Percentiles rank a stretch among this genome's conserved stretches.
Conservation (phyloP, 2,329 filamentous ascomycete species). For the Keithomyces neogunnii region DNA sequence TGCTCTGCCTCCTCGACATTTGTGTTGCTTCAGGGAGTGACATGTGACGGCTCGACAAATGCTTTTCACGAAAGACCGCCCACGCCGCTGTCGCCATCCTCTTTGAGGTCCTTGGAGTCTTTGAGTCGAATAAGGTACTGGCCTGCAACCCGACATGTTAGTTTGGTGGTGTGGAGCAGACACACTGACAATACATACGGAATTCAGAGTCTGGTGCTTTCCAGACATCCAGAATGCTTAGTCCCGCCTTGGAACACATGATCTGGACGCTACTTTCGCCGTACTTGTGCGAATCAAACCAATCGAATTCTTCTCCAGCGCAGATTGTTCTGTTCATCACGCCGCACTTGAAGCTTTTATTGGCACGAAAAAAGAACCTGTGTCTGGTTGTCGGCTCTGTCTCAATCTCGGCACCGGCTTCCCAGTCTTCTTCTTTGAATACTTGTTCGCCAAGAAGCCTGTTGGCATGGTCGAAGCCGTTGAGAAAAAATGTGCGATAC, state of each 20-base stretch:
- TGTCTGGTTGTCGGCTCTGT: conserved; percentile 27
- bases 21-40: background rate
- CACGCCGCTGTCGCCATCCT: conserved; percentile 30
- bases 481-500: conserved; percentile 28
- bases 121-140: conserved; percentile 29
- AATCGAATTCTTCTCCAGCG: conserved; percentile 28
- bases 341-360: conserved; percentile 20
- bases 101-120: conserved; percentile 18
- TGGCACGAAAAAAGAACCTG: conserved; percentile 30
- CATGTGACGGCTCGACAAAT: background rate
- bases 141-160: conserved; percentile 16
- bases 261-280: conserved; percentile 24
- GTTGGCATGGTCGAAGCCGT: conserved; percentile 31
- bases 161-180: conserved; percentile 5
- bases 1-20: background rate
- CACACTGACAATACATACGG: conserved; percentile 19
- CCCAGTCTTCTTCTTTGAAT: conserved; percentile 30
- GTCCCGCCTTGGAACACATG: conserved; percentile 30
- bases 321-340: conserved; percentile 17
- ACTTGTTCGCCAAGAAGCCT: conserved; percentile 22
- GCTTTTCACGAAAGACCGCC: conserved; percentile 16
- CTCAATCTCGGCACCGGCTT: conserved; percentile 27
- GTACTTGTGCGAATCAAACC: conserved; percentile 37
- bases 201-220: conserved; percentile 29
- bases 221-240: conserved; percentile 27